Conservation (phyloP, 768 basidiomycete species). For the Boletus tylopilopsis region DNA sequence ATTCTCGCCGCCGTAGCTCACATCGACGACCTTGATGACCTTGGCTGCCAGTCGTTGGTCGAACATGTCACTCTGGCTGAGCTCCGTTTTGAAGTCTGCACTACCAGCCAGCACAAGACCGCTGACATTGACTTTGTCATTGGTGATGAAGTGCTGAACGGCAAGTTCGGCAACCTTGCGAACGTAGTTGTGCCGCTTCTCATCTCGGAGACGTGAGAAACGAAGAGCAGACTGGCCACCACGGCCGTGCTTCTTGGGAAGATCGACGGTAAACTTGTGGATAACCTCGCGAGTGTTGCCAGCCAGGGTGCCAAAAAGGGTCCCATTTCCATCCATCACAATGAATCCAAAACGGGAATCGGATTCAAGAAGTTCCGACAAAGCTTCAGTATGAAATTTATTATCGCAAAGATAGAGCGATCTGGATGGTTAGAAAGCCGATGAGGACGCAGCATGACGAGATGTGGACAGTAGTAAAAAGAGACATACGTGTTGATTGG, state of each 20-base stretch:
- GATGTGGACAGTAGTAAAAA: not conserved
- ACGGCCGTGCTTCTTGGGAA: conserved; percentile 99
- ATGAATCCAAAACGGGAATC: conserved; percentile 99
- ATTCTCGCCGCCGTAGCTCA: conserved; percentile 97
- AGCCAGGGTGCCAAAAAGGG: conserved; percentile 91
- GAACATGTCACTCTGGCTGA: conserved; percentile 95
- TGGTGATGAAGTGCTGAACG: conserved; percentile 96
- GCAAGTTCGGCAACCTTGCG: conserved; percentile 97
- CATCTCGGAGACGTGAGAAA: conserved; percentile 99
- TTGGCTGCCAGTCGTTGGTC: conserved; percentile 85
- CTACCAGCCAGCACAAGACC: conserved; percentile 95
- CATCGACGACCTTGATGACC: conserved; percentile 97
- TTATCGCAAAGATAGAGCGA: conserved; percentile 99
- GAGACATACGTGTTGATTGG: conserved; percentile 91
- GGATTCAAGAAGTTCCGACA: conserved; percentile 93
- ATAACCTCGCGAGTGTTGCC: conserved; percentile 97
- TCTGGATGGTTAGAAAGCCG: conserved; percentile 35
- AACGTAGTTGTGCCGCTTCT: conserved; percentile 99
- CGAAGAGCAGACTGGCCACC: conserved; percentile 99
- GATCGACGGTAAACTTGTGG: conserved; percentile 98
- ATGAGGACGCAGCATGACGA: not conserved
- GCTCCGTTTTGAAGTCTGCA: conserved; percentile 98
- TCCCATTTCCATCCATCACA: conserved; percentile 99
- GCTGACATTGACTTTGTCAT: conserved; percentile 97
- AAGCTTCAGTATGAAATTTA: conserved; percentile 98